Evolutionary conservation across 2,329 filamentous ascomycete genomes (phyloP).

Genomic region (Microdochium paspali): DNA sequence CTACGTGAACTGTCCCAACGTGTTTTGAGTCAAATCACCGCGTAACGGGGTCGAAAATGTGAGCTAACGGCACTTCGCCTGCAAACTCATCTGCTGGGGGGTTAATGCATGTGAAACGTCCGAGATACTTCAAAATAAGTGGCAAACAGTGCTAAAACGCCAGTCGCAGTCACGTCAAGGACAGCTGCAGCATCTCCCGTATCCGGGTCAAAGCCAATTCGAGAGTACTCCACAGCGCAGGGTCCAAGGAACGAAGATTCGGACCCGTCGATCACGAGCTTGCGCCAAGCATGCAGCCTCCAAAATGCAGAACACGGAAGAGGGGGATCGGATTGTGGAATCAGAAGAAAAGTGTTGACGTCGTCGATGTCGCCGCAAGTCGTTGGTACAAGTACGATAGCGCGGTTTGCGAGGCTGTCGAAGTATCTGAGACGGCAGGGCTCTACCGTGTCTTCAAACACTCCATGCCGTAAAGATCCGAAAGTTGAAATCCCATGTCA

Average conservation of each 20-base stretch:
- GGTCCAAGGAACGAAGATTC: not conserved
- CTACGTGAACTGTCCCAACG: no score
- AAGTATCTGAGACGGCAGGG: not conserved
- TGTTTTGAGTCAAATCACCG: no score
- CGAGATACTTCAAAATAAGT: no score
- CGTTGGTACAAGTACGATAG: not conserved
- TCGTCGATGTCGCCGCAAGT: slow-evolving; percentile 1
- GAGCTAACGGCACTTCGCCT: no score
- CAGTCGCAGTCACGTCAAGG: no score
- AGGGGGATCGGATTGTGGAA: not conserved
- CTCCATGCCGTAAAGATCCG: not conserved
- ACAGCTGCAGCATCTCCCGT: no score
- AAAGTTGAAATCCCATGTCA: not conserved
- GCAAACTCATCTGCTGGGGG: no score
- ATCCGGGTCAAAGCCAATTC: not conserved
- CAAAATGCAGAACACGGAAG: no score
- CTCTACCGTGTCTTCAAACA: not conserved
- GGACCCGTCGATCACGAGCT: no score
- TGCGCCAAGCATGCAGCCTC: not conserved
- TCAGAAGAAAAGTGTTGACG: slow-evolving; percentile 4
- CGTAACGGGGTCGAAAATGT: no score
- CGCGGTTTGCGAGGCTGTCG: not conserved
- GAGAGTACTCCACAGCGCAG: not conserved
- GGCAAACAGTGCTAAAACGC: no score
- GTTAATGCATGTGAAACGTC: no score